phyloP scores from a whole-genome alignment of 1,284 basidiomycete genomes.

The Vanrija sp. region DNA sequence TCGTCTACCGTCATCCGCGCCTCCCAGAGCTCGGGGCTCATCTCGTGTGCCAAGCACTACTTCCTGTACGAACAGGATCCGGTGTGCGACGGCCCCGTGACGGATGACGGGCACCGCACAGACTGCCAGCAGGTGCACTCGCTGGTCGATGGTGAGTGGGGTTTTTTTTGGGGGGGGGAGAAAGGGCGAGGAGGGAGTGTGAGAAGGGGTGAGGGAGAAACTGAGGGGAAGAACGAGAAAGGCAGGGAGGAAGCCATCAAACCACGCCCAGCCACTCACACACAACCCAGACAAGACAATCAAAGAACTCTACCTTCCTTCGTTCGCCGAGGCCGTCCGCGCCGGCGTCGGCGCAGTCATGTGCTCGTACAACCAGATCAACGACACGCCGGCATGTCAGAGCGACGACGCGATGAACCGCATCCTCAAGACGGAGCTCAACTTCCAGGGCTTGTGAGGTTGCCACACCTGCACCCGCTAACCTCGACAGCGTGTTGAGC shows the following conservation, averaged over 20 bases:
- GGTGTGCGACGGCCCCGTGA: slow-evolving; percentile 33
- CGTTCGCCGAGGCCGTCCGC: slow-evolving; percentile 52
- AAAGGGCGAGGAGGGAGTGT: neutral
- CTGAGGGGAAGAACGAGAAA: neutral
- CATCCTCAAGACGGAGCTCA: slow-evolving; percentile 68
- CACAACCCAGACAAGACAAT: slow-evolving; percentile 45
- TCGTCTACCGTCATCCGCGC: slow-evolving; percentile 42
- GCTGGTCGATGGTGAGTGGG: slow-evolving; percentile 35
- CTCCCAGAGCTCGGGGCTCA: slow-evolving; percentile 45
- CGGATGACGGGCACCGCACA: slow-evolving; percentile 26
- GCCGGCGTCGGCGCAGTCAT: slow-evolving; percentile 51
- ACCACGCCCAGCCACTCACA: too few species aligned
- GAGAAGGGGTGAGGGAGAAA: too few species aligned
- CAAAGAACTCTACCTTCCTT: slow-evolving; percentile 50
- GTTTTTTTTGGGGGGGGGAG: neutral
- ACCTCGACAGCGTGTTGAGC: slow-evolving; percentile 17
- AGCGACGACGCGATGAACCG: slow-evolving; percentile 71
- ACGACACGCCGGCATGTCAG: slow-evolving; percentile 74
- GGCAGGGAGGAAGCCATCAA: too few species aligned
- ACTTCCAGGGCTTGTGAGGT: slow-evolving; percentile 53
- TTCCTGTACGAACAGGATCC: slow-evolving; percentile 48
- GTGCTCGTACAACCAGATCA: slow-evolving; percentile 62
- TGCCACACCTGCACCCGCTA: too few species aligned
- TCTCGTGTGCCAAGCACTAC: slow-evolving; percentile 49
- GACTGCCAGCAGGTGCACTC: slow-evolving; percentile 30